phyloP scores from a whole-genome alignment of 208 protist species.

The Tetramitus jugosus region DNA sequence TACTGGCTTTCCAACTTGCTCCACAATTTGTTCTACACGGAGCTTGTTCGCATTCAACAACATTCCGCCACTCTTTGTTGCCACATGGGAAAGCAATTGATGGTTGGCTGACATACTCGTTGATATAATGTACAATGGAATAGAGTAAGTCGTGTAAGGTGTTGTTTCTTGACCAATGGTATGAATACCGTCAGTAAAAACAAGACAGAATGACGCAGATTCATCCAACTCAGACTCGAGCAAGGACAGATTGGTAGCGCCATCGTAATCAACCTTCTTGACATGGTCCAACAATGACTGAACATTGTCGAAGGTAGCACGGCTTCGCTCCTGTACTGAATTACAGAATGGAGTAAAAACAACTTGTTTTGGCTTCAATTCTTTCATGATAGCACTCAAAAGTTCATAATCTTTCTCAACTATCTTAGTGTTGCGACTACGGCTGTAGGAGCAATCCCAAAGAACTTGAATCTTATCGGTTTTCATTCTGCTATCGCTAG shows the following conservation, averaged over 20 bases:
- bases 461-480: not conserved
- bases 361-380: not conserved
- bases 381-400: not conserved
- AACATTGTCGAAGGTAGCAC: not conserved
- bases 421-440: not conserved
- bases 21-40: not conserved
- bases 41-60: not conserved
- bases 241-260: not conserved
- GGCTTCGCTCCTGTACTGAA: not conserved
- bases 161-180: not conserved
- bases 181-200: constrained; percentile 9
- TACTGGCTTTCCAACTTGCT: not conserved
- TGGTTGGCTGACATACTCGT: not conserved
- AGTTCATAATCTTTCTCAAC: not conserved
- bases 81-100: not conserved
- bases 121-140: not conserved
- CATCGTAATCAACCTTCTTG: not conserved
- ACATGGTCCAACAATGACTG: not conserved
- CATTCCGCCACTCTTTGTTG: constrained; percentile 13
- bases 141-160: not conserved
- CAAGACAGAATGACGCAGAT: not conserved
- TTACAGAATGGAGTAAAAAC: not conserved
- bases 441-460: not conserved
- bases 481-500: not conserved
- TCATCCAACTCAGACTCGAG: not conserved